These are phyloP conservation scores for Macrophomina phaseolina DNA, from an alignment of 2,329 filamentous ascomycete species.

Conservation along the genomic window DNA sequence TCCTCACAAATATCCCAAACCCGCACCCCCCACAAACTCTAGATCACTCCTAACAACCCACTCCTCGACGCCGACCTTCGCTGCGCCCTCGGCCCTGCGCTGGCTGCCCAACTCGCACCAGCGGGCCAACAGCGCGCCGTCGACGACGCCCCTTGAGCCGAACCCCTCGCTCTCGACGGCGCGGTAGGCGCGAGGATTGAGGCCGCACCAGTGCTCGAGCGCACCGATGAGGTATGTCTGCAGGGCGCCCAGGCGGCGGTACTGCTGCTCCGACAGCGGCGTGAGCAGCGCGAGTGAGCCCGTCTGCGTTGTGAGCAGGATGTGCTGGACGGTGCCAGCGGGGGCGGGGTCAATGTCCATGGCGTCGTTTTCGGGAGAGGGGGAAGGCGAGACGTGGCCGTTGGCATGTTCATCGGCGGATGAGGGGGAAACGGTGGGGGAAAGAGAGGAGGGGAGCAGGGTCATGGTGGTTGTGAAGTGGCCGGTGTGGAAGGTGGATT, in stretches of 20 bases:
- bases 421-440: conserved; percentile 46
- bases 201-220: conserved; percentile 75
- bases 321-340: conserved; percentile 43
- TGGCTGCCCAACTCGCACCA: conserved; percentile 79
- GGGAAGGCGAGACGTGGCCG: conserved; percentile 33
- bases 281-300: conserved; percentile 80
- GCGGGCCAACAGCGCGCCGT: conserved; percentile 72
- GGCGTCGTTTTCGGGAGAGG: conserved; percentile 36
- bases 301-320: conserved; percentile 76
- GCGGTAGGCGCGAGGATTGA: conserved; percentile 84
- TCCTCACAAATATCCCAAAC: conserved; percentile 58
- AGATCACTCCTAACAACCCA: conserved; percentile 74
- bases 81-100: conserved; percentile 73
- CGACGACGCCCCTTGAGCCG: conserved; percentile 71
- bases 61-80: conserved; percentile 71
- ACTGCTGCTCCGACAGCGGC: conserved; percentile 77
- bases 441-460: conserved; percentile 72
- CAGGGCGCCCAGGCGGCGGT: conserved; percentile 82
- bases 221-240: conserved; percentile 79
- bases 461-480: conserved; percentile 77
- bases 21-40: conserved; percentile 68
- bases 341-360: conserved; percentile 46
- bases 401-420: conserved; percentile 37
- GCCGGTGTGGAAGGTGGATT: conserved; percentile 85
- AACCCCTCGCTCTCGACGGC: conserved; percentile 55